These are phyloP conservation scores for Microascus cirrosus DNA, from an alignment of 2,329 filamentous ascomycete species.

Conservation along the genomic window DNA sequence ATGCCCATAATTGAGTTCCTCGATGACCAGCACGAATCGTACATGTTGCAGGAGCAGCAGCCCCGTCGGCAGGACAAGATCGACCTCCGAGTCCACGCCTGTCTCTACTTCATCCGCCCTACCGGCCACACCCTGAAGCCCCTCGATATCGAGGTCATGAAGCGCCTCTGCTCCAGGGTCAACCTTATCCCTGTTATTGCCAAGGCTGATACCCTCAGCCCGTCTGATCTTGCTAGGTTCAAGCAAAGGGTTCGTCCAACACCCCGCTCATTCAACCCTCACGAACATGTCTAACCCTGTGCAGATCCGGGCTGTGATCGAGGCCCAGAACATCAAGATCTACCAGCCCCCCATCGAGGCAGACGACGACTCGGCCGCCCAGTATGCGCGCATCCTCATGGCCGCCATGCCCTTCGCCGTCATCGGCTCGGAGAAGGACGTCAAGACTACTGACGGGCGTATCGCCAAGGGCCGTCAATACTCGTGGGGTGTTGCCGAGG, in stretches of 20 bases:
- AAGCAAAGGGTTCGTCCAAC: constrained; percentile 69
- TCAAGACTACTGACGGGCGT: constrained; percentile 89
- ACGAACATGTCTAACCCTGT: constrained; percentile 13
- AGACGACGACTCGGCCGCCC: constrained; percentile 90
- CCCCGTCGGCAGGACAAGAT: constrained; percentile 97
- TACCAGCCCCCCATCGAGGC: constrained; percentile 97
- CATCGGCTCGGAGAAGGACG: constrained; percentile 98
- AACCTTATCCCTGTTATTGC: constrained; percentile 98
- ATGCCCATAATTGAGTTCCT: constrained; percentile 99
- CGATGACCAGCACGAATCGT: constrained; percentile 99
- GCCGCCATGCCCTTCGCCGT: constrained; percentile 97
- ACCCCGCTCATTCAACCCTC: not conserved
- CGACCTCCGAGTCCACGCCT: constrained; percentile 95
- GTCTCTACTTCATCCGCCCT: constrained; percentile 97
- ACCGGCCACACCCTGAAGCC: constrained; percentile 98
- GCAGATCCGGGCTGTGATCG: constrained; percentile 87
- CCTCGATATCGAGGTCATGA: constrained; percentile 99
- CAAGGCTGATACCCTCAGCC: constrained; percentile 96
- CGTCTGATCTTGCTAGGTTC: constrained; percentile 81
- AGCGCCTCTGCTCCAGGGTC: constrained; percentile 93
- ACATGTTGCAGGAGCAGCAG: constrained; percentile 99
- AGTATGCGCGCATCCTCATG: constrained; percentile 90
- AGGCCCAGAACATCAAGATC: constrained; percentile 99
- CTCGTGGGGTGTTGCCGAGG: constrained; percentile 97
- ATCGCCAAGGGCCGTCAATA: constrained; percentile 99